Evolutionary conservation across 1,284 basidiomycete genomes (phyloP).

Genomic region (Coniferiporia weirii): DNA sequence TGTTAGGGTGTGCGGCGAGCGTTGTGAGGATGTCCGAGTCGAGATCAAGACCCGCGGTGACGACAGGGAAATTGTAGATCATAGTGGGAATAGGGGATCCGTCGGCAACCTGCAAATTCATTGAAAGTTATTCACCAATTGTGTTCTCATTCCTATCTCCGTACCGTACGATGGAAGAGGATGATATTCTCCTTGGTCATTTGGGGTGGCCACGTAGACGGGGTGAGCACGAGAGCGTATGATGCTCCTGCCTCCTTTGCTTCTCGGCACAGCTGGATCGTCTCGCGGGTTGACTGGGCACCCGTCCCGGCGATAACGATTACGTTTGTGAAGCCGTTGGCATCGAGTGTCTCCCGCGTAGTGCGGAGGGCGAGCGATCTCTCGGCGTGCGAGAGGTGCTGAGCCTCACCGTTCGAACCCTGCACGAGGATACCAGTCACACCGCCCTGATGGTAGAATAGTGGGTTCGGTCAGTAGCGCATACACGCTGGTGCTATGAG

Average conservation of each 20-base stretch:
- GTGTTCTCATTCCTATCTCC: constrained; percentile 12
- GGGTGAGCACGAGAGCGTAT: constrained; percentile 70
- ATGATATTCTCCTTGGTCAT: constrained; percentile 61
- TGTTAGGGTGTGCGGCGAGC: constrained; percentile 78
- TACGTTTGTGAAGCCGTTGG: constrained; percentile 61
- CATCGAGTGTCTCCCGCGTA: constrained; percentile 70
- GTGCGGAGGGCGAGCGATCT: constrained; percentile 59
- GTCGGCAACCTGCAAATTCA: constrained; percentile 60
- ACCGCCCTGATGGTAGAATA: constrained; percentile 50
- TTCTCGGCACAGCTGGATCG: constrained; percentile 72
- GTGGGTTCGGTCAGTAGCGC: no score
- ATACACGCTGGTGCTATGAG: no score
- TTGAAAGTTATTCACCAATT: neutral
- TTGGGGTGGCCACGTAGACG: constrained; percentile 59
- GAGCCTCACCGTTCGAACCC: constrained; percentile 75
- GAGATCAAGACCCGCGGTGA: constrained; percentile 82
- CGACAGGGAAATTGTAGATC: constrained; percentile 87
- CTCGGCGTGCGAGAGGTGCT: constrained; percentile 70
- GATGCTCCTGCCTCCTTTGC: constrained; percentile 79
- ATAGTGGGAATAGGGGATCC: constrained; percentile 79
- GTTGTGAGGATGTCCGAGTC: constrained; percentile 75
- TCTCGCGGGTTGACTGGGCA: constrained; percentile 76
- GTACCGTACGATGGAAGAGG: constrained; percentile 58
- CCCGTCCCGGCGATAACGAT: constrained; percentile 85
- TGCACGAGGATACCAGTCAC: constrained; percentile 73